Percentiles rank a stretch among this genome's conserved stretches.
phyloP scores from a whole-genome alignment of 2,329 filamentous ascomycete genomes.

The Xylaria sp. region DNA sequence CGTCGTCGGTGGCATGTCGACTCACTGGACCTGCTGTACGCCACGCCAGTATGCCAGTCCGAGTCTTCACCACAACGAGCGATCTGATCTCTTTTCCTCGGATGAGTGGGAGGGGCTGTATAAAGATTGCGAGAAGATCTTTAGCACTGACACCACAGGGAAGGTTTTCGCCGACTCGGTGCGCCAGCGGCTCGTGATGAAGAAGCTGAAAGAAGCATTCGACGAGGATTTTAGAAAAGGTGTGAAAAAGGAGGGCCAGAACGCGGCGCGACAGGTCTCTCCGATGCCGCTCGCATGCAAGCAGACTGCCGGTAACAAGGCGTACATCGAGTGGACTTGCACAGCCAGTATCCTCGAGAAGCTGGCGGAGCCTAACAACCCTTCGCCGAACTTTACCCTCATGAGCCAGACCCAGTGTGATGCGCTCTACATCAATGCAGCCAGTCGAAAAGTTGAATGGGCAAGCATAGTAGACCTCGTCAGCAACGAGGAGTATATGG shows the following conservation, averaged over 20 bases:
- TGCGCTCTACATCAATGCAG: not conserved
- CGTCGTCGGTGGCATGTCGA: constrained; percentile 35
- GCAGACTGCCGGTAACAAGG: not conserved
- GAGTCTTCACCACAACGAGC: no score
- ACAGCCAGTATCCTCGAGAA: constrained; percentile 22
- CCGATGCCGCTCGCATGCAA: not conserved
- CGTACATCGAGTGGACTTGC: constrained; percentile 5
- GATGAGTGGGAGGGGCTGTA: constrained; percentile 18
- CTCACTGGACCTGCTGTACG: constrained; percentile 37
- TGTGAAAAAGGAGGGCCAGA: not conserved
- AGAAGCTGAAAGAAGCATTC: not conserved
- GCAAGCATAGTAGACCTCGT: constrained; percentile 18
- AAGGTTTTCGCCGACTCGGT: not conserved
- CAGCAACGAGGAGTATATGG: constrained; percentile 17
- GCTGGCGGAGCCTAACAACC: constrained; percentile 19
- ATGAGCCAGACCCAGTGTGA: not conserved
- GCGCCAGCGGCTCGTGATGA: not conserved
- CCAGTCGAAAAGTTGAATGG: not conserved
- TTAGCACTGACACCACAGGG: not conserved
- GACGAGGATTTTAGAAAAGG: not conserved
- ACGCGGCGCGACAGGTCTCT: not conserved
- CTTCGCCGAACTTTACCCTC: not conserved
- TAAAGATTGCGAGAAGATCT: not conserved
- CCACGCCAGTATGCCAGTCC: constrained; percentile 11
- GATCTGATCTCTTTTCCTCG: constrained; percentile 29